These are phyloP conservation scores for Magnaporthiopsis poae DNA, from an alignment of 2,329 filamentous ascomycete species.

Conservation along the genomic window DNA sequence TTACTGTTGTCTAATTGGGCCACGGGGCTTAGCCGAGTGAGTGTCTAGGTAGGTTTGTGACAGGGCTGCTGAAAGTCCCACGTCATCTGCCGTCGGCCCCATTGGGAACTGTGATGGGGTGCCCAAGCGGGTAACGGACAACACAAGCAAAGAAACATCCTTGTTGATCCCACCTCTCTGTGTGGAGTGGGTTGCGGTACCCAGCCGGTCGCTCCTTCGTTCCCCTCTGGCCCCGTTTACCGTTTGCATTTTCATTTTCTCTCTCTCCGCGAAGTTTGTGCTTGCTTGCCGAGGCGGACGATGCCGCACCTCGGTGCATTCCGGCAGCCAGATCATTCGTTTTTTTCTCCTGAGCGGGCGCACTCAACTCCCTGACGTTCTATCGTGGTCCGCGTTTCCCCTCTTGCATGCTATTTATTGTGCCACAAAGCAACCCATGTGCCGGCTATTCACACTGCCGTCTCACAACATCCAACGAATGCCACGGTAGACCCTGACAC, in stretches of 20 bases:
- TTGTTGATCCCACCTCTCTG: neutral
- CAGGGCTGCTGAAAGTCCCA: neutral
- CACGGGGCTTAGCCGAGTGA: neutral
- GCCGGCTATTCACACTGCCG: neutral
- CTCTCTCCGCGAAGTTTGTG: neutral
- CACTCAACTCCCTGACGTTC: neutral
- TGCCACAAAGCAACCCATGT: neutral
- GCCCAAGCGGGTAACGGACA: neutral
- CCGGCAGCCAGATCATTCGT: neutral
- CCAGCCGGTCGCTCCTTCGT: neutral
- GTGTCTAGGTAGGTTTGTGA: neutral
- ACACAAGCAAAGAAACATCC: neutral
- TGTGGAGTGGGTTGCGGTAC: neutral
- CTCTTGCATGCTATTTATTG: neutral
- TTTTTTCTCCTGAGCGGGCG: neutral
- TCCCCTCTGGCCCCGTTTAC: neutral
- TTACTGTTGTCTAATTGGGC: neutral
- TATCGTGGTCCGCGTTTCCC: neutral
- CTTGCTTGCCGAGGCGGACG: neutral
- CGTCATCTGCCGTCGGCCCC: too few species aligned
- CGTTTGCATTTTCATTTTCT: neutral
- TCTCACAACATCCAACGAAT: neutral
- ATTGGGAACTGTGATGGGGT: neutral
- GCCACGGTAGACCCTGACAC: neutral
- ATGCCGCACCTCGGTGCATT: neutral